Base-by-base conservation (phyloP, 331 rosid genomes). In the Cydonia oblonga region DNA sequence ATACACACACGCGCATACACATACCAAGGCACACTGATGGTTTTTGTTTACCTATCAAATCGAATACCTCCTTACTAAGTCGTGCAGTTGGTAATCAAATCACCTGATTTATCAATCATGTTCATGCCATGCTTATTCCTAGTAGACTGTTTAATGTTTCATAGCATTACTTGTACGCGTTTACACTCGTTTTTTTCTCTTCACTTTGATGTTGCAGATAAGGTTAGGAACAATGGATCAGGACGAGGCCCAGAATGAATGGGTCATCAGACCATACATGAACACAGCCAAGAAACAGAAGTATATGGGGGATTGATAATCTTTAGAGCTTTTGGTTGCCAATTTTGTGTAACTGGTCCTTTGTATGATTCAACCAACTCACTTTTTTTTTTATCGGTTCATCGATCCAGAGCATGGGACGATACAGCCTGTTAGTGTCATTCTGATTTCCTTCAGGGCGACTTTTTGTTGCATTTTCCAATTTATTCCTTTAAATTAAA, bases 171-270 rank as follows among this genome's bases (percentile, higher is more conserved):
- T 42, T 42, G 18, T 4, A 4, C 2, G 49, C 0, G 49, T 42
- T 42, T 13, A 42, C 49, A 42, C 16, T 42, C 11, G 23, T 69
- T 25, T 46, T 23, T 69, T 25, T 46, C n/a, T 58, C 26, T 32
- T 67, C 32, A 15, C n/a, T 16, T 63, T 58, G 62, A 52, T 63
- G 42, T 74, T 73, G 79, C 89, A 89, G 96, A 76, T 90, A 75
- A 91, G 76, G 78, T 84, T 93, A 70, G 96, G 97, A 74, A 93
- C 97, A 23, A 82, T 90, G 68, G 97, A 93, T 62, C 97, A 93
- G 79, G 68, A 63, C 59, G 90, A 88, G 82, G 97, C 97, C 23
- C 86, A 86, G 70, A 83, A 60, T 62, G 97, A 91, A 78, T 91
- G 96, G 92, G 96, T 87, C 68, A 64, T 84, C 46, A 79, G 87